Base-by-base conservation (phyloP, 495 filamentous ascomycete species). In the Umbilicaria muhlenbergii region DNA sequence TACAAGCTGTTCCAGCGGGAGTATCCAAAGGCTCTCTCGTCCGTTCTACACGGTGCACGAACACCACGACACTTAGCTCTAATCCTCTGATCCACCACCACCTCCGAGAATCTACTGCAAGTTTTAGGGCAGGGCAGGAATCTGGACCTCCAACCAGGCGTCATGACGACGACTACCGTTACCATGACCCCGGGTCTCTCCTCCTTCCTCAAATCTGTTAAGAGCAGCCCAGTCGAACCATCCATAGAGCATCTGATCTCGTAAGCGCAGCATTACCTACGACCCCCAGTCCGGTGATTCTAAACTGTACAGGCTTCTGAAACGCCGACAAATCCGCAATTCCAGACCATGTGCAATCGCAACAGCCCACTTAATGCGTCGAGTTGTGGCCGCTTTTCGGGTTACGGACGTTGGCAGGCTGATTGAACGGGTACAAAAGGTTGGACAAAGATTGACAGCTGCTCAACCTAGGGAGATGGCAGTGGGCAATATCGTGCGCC, bases 401-500 rank as follows among this genome's bases (percentile, higher is more conserved):
- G 39, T 43, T 31, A 43, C 38, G 39, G 82, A 89, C 58, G 77
- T 86, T 38, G 69, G 72, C 21, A 79, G 78, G 56, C 75, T 98
- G 41, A 74, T 95, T 28, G 70, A 79, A 42, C 76, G 79, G 37
- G 74, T 96, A 44, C 80, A 83, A 45, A 67, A 70, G 36, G 74
- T 86, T 34, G 91, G 89, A 28, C 70, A 73, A 44, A 71, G 74
- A 39, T 69, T 98, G 33, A 75, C 77, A 32, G 70, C 77, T 33
- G 86, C 91, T 11, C 86, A 91, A 47, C 89, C 91, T 12, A 68
- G 79, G 14, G 91, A 95, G 62, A 76, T 92, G 53, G 85, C 83
- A 3, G 86, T 94, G 18, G 89, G 89, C 38, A 98, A 96, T 51
- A 82, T 96, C 52, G 83, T 94, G 28, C 73, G 89, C 42, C 80